phyloP scores from a whole-genome alignment of 2,329 filamentous ascomycete genomes.

The Chrysoporthe austroafricana region DNA sequence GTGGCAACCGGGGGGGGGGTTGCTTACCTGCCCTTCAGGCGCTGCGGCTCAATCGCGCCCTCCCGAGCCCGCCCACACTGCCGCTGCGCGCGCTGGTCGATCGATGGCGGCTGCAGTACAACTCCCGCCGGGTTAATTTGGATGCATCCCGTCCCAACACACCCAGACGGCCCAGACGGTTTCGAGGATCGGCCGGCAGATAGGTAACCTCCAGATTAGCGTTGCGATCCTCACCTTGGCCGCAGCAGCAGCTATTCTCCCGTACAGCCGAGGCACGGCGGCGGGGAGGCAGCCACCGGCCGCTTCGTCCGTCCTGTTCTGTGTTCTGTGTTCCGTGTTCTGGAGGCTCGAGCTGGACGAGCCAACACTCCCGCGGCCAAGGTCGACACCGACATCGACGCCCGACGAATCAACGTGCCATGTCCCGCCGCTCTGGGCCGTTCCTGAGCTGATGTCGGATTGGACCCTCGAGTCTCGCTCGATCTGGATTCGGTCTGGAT shows the following conservation, averaged over 20 bases:
- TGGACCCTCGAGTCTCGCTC: slow-evolving; percentile 4
- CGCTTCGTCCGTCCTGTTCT: background rate
- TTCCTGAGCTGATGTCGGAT: background rate
- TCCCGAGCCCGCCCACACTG: background rate
- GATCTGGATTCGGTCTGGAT: slow-evolving; percentile 13
- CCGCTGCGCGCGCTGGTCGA: too few relatives aligned
- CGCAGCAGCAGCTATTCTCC: background rate
- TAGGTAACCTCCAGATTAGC: background rate
- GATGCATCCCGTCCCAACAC: background rate
- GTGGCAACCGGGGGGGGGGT: slow-evolving; percentile 1
- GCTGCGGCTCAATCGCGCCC: background rate
- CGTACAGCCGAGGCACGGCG: background rate
- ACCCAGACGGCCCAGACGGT: background rate
- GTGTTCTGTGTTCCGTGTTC: background rate
- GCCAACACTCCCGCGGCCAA: background rate
- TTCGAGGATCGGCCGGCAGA: background rate
- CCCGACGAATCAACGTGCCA: background rate
- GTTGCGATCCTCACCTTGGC: background rate
- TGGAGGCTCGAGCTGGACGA: background rate
- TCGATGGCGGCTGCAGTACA: background rate
- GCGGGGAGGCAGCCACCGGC: background rate
- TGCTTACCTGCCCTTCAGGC: background rate
- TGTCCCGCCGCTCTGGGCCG: background rate
- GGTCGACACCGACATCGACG: slow-evolving; percentile 3
- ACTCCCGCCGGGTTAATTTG: background rate